A percentile compares a stretch with the other conserved stretches of the same genome.
Evolutionary conservation across 1,284 basidiomycete genomes (phyloP).

Genomic region (Pseudozyma flocculosa): DNA sequence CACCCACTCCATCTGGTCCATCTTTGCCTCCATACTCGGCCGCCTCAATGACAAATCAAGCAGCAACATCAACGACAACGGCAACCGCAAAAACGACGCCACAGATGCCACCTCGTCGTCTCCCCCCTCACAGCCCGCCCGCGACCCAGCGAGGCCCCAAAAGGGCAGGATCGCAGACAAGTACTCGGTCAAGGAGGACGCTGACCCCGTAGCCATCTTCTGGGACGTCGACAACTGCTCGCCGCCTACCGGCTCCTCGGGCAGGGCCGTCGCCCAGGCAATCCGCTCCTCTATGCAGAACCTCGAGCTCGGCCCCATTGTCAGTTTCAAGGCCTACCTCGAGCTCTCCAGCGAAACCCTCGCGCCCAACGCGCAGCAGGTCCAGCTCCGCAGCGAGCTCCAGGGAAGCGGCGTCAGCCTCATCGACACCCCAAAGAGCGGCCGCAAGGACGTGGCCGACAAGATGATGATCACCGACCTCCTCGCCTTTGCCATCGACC

Average conservation of each 20-base stretch:
- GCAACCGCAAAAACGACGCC: neutral
- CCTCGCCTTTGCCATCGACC: conserved; percentile 47
- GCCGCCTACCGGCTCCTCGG: conserved; percentile 46
- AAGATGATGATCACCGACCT: conserved; percentile 54
- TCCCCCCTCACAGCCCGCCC: too few relatives aligned
- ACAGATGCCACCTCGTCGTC: conserved; percentile 7
- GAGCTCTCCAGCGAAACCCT: conserved; percentile 39
- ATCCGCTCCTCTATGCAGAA: conserved; percentile 39
- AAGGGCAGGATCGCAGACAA: neutral
- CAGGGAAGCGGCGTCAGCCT: conserved; percentile 51
- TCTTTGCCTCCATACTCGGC: conserved; percentile 4
- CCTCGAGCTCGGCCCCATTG: conserved; percentile 32
- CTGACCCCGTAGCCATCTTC: conserved; percentile 42
- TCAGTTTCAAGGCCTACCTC: conserved; percentile 52
- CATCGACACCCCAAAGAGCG: conserved; percentile 50
- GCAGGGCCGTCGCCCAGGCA: conserved; percentile 35
- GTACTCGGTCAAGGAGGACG: conserved; percentile 11
- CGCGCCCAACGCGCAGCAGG: conserved; percentile 33
- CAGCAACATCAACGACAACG: conserved; percentile 2
- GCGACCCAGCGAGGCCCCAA: neutral
- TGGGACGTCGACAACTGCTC: conserved; percentile 53
- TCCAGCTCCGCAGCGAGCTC: conserved; percentile 45
- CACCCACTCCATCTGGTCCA: conserved; percentile 6
- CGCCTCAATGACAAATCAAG: neutral
- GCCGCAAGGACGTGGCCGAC: conserved; percentile 50